Evolutionary conservation across 176 grass and related monocot species (phyloP).

Genomic region (Juncus inflexus): DNA sequence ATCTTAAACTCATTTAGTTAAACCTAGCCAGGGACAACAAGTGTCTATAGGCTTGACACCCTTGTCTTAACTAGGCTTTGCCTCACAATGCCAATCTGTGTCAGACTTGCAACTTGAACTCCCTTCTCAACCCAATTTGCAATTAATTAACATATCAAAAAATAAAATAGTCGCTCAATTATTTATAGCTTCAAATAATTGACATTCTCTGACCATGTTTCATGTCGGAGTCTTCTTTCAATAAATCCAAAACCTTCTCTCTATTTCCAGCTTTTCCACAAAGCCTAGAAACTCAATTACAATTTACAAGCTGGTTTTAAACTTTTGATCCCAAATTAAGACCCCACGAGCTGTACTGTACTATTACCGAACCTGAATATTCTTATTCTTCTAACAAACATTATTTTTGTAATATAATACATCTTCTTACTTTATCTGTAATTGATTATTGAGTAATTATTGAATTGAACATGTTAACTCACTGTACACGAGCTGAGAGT

Average conservation of each 20-base stretch:
- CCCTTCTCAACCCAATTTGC: slow-evolving; percentile 13
- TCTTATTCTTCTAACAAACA: background rate
- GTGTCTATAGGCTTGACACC: background rate
- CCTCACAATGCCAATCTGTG: slow-evolving; percentile 26
- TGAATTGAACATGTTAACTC: slow-evolving; percentile 24
- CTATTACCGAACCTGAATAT: slow-evolving; percentile 12
- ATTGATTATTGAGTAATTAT: slow-evolving; percentile 9
- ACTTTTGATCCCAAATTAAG: slow-evolving; percentile 12
- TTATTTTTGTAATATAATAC: background rate
- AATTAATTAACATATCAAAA: background rate
- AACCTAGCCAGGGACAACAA: slow-evolving; percentile 13
- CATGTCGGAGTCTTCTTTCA: slow-evolving; percentile 54
- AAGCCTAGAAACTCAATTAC: slow-evolving; percentile 9
- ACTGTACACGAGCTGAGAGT: slow-evolving; percentile 21
- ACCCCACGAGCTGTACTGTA: slow-evolving; percentile 11
- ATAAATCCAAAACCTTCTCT: slow-evolving; percentile 65
- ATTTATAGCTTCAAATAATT: slow-evolving; percentile 28
- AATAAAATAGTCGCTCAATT: slow-evolving; percentile 6
- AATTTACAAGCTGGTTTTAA: slow-evolving; percentile 21
- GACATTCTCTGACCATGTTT: slow-evolving; percentile 65
- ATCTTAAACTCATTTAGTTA: background rate
- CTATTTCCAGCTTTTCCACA: slow-evolving; percentile 34
- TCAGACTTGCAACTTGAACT: slow-evolving; percentile 8
- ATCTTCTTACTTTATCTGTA: slow-evolving; percentile 5
- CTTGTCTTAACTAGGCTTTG: background rate